Evolutionary conservation across 2,329 filamentous ascomycete species (phyloP), one percentile per base, ranked within the genome.

Genomic region (Botrytis pseudocinerea): DNA sequence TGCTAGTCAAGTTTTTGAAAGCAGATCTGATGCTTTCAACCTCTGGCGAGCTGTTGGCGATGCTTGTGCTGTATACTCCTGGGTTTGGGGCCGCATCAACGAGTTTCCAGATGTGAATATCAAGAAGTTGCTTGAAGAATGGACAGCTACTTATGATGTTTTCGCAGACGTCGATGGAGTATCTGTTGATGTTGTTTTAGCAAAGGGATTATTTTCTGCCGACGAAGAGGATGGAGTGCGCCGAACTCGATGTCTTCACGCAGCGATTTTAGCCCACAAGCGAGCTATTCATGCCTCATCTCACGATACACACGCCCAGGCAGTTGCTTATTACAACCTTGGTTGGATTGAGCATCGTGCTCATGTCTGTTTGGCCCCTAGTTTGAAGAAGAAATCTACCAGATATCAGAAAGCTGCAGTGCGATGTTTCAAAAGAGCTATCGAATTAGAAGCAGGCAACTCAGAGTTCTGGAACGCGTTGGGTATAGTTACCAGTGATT

Each of bases 381-480:
- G 82, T 4, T 79, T 86, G 64, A 81, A 80, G 70, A 90, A 89
- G 78, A 91, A 87, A 78, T 85, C 87, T 28, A 87, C 89, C 79
- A 87, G 87, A 77, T 94, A 94, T 77, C 85, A 96, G 64, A 95
- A 92, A 81, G 91, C 94, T 10, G 89, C 96, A 1, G 92, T 98
- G 76, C 88, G 91, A 71, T 96, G 93, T 78, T 98, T 99, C 87
- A 99, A 99, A 83, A 88, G 93, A 62, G 93, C 96, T 1, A 99
- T 99, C 76, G 96, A 98, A 82, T 86, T 98, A 1, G 97, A 99
- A 82, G 93, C 95, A 10, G 93, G 94, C 69, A 99, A 98, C 80
- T 86, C 93, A 0, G 95, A 98, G 77, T 98, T 98, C 82, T 99
- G 96, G 96, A 98, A 98, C 80, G 92, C 96, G 0, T 87, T 99